A percentile compares a stretch with the other conserved stretches of the same genome.
phyloP scores from a whole-genome alignment of 2,329 filamentous ascomycete genomes.

The Dothistroma septosporum region DNA sequence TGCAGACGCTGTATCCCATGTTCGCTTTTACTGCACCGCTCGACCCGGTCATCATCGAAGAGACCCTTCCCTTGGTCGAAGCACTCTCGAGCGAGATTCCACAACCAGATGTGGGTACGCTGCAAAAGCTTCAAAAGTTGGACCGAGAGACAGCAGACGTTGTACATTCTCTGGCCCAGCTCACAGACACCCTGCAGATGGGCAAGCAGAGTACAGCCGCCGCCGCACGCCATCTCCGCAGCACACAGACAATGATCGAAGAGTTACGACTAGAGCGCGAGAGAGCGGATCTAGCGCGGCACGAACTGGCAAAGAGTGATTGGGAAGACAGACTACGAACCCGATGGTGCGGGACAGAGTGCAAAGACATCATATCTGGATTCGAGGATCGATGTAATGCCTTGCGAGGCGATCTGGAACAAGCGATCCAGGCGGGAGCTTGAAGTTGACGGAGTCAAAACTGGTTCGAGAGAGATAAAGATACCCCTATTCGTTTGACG shows the following conservation, averaged over 20 bases:
- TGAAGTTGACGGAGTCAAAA: background rate
- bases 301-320: conserved; percentile 73
- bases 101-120: conserved; percentile 58
- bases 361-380: conserved; percentile 81
- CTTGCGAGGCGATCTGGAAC: conserved; percentile 55
- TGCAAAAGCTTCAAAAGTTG: conserved; percentile 64
- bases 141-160: conserved; percentile 65
- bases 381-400: conserved; percentile 87
- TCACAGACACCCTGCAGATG: conserved; percentile 93
- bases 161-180: conserved; percentile 73
- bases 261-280: conserved; percentile 84
- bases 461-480: background rate
- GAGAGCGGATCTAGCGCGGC: conserved; percentile 72
- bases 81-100: conserved; percentile 65
- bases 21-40: conserved; percentile 53
- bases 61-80: conserved; percentile 64
- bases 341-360: conserved; percentile 78
- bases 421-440: conserved; percentile 1
- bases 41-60: conserved; percentile 63
- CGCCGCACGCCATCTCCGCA: conserved; percentile 73
- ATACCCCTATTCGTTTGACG: background rate
- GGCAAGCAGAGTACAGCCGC: conserved; percentile 80
- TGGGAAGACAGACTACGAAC: conserved; percentile 74
- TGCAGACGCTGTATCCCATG: conserved; percentile 63
- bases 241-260: conserved; percentile 76